These are phyloP conservation scores for Penicillium oxalicum DNA, from an alignment of 2,329 filamentous ascomycete species.

Conservation along the genomic window DNA sequence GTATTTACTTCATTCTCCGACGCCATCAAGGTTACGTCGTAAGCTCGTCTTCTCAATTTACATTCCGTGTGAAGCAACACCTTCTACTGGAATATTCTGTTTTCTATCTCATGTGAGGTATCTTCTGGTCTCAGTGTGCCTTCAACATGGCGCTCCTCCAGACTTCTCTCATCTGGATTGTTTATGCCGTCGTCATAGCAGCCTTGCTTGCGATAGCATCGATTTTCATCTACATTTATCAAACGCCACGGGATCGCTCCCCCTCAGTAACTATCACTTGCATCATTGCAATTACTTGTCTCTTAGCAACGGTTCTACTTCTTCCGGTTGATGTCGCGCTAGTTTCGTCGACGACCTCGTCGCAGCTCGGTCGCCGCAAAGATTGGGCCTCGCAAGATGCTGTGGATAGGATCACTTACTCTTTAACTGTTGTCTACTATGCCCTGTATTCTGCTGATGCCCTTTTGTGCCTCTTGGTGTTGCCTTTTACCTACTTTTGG, in stretches of 20 bases:
- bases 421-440: slow-evolving; percentile 87
- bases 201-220: slow-evolving; percentile 71
- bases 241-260: slow-evolving; percentile 80
- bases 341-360: slow-evolving; percentile 77
- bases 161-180: slow-evolving; percentile 87
- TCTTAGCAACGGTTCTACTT: slow-evolving; percentile 86
- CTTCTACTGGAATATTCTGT: neutral
- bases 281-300: slow-evolving; percentile 76
- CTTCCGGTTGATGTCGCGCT: slow-evolving; percentile 93
- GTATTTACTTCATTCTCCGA: slow-evolving; percentile 2
- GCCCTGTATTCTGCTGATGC: slow-evolving; percentile 86
- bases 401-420: slow-evolving; percentile 70
- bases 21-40: too few relatives aligned
- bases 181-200: slow-evolving; percentile 76
- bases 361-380: slow-evolving; percentile 74
- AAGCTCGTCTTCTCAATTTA: too few relatives aligned
- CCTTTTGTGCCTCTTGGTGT: slow-evolving; percentile 76
- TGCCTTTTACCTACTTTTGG: slow-evolving; percentile 97
- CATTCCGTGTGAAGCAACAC: too few relatives aligned
- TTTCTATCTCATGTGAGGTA: slow-evolving; percentile 10
- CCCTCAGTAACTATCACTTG: slow-evolving; percentile 74
- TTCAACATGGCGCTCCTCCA: slow-evolving; percentile 64
- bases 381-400: slow-evolving; percentile 85
- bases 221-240: slow-evolving; percentile 87
- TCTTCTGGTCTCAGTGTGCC: neutral